phyloP scores from a whole-genome alignment of 805 yeast genomes.

The Wickerhamiella kurtzmanii region DNA sequence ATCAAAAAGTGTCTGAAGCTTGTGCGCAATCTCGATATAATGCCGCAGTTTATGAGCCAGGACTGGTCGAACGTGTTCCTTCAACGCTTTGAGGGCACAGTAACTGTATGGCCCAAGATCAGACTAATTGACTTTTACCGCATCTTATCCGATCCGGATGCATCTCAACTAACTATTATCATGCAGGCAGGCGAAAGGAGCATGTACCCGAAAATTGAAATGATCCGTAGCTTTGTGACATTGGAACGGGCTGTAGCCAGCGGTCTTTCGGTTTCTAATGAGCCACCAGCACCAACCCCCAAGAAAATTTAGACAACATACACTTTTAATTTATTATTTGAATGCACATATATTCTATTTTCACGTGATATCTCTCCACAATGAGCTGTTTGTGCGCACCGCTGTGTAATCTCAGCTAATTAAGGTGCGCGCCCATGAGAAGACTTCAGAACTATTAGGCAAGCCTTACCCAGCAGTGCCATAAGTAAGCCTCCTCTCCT shows the following conservation, averaged over 20 bases:
- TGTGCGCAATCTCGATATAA: slow-evolving; percentile 47
- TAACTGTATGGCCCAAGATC: slow-evolving; percentile 65
- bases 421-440: too few species aligned
- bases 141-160: slow-evolving; percentile 56
- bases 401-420: too few species aligned
- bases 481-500: too few species aligned
- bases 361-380: too few species aligned
- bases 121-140: slow-evolving; percentile 44
- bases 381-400: too few species aligned
- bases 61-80: slow-evolving; percentile 73
- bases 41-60: slow-evolving; percentile 56
- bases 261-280: neutral
- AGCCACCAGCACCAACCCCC: neutral
- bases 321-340: too few species aligned
- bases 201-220: slow-evolving; percentile 51
- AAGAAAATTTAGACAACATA: neutral
- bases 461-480: too few species aligned
- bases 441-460: too few species aligned
- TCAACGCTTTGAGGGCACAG: slow-evolving; percentile 60
- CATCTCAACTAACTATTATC: slow-evolving; percentile 40
- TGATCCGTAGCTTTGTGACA: slow-evolving; percentile 47
- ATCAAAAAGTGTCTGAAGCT: slow-evolving; percentile 65
- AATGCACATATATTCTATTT: too few species aligned
- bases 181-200: slow-evolving; percentile 50
- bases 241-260: slow-evolving; percentile 33